Conservation (phyloP, 305 asterid genomes). For the Salvia sclarea region DNA sequence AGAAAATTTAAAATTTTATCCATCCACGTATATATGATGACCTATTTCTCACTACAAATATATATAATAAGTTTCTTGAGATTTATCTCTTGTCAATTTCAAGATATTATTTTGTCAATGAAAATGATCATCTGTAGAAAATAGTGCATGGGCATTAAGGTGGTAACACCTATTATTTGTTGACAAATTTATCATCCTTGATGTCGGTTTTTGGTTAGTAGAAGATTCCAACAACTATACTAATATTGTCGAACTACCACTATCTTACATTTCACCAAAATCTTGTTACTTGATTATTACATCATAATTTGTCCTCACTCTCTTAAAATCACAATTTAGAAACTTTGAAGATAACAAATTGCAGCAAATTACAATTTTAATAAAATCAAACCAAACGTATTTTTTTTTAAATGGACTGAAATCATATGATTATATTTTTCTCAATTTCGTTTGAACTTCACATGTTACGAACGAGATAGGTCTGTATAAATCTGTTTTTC, state of each 20-base stretch:
- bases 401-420: no score
- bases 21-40: neutral
- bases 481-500: no score
- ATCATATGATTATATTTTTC: no score
- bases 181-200: neutral
- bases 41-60: neutral
- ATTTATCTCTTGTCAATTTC: neutral
- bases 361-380: neutral
- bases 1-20: no score
- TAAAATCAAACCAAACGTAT: no score
- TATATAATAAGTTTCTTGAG: neutral
- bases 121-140: neutral
- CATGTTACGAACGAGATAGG: no score
- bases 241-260: neutral
- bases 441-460: no score
- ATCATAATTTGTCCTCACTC: neutral
- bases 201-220: neutral
- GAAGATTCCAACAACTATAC: constrained; percentile 2
- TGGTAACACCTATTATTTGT: neutral
- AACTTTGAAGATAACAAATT: neutral
- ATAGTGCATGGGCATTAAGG: neutral
- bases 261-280: neutral
- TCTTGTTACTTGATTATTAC: neutral
- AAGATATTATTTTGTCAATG: neutral
- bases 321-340: neutral